Evolutionary conservation across 257 asterid genomes (phyloP), one percentile per base, ranked within the genome.

Genomic region (Ballota nigra): DNA sequence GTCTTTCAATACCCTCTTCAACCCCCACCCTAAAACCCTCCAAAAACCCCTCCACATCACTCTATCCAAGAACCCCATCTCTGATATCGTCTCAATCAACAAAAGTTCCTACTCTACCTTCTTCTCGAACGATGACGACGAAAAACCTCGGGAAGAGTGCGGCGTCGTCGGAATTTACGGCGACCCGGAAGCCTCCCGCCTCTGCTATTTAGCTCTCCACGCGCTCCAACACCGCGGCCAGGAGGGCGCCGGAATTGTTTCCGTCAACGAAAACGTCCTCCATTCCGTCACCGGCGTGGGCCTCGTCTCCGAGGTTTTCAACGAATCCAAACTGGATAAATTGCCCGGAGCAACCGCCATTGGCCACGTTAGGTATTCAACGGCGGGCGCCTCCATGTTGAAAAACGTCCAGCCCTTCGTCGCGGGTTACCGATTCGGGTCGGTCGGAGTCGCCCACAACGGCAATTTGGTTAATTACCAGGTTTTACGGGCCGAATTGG

Each of bases 141-240:
- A 91, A 18, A 90, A 87, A 31, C 98, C 92, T 11, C 76, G 98
- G 9, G 98, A 92, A 40, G 98, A 92, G 73, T 92, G 98, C 68
- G 98, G 98, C 8, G 96, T 92, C 2, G 97, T 92, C 11, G 98
- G 98, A 36, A 88, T 92, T 43, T 92, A 88, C 49, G 97, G 96
- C 40, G 98, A 92, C 81, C 84, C 97, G 0, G 97, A 92, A 73
- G 95, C 98, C 29, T 81, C 98, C 33, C 95, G 98, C 5, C 90
- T 92, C 60, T 77, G 88, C 78, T 92, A 90, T 61, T 74, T 90
- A 8, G 88, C 98, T 1, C 96, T 88, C 45, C 97, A 92, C 80
- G 95, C 98, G 12, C 96, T 92, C 33, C 98, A 92, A 72, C 98
- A 92, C 78, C 92, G 97, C 20, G 98, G 97, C 15, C 98, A 92